These are phyloP conservation scores for Globisporangium cystogenes DNA, from an alignment of 352 stramenopile species.

Conservation along the genomic window DNA sequence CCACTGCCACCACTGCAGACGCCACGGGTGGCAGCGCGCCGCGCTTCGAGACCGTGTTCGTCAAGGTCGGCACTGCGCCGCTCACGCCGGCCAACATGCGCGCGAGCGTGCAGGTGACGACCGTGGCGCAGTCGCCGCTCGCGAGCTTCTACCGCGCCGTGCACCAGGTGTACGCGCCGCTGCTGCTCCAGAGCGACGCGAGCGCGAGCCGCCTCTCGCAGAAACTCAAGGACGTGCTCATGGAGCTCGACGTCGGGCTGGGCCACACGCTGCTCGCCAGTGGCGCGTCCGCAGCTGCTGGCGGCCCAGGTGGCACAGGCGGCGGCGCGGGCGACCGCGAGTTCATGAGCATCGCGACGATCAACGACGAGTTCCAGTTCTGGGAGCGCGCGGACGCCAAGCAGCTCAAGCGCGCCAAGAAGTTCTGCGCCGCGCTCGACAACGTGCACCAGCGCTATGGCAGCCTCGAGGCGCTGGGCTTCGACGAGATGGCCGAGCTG, in stretches of 20 bases:
- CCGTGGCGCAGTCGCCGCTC: constrained; percentile 59
- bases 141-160: constrained; percentile 77
- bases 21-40: background rate
- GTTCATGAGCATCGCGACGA: constrained; percentile 75
- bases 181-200: constrained; percentile 53
- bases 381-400: constrained; percentile 66
- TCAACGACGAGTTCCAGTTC: constrained; percentile 85
- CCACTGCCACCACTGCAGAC: too few species aligned
- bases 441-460: constrained; percentile 77
- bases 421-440: constrained; percentile 78
- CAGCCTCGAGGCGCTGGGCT: constrained; percentile 44
- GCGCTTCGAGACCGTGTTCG: constrained; percentile 37
- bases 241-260: constrained; percentile 68
- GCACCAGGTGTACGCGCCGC: constrained; percentile 77
- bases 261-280: constrained; percentile 27
- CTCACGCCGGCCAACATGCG: constrained; percentile 70
- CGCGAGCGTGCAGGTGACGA: constrained; percentile 66
- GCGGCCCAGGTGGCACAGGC: constrained; percentile 14
- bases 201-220: constrained; percentile 48
- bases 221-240: constrained; percentile 76
- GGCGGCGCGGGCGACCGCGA: constrained; percentile 18
- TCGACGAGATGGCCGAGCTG: constrained; percentile 82
- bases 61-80: constrained; percentile 45
- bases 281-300: too few species aligned
- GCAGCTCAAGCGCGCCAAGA: constrained; percentile 60